These are phyloP conservation scores for Ustilago trichophora DNA, from an alignment of 1,284 basidiomycete genomes.

Conservation along the genomic window DNA sequence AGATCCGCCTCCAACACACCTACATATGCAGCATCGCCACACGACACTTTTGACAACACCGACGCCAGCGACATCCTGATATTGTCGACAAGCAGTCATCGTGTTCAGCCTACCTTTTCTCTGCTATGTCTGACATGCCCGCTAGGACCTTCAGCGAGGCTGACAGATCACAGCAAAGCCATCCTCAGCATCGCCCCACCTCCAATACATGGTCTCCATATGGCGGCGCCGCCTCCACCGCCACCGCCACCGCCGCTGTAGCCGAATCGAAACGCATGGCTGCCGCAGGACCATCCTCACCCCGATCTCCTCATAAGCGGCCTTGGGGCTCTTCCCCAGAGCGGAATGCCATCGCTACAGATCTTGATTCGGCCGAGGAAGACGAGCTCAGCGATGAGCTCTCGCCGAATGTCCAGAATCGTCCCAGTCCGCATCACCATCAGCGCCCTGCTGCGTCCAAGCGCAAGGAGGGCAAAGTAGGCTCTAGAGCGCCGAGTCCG, in stretches of 20 bases:
- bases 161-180: slow-evolving; percentile 11
- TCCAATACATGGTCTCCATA: background rate
- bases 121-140: slow-evolving; percentile 35
- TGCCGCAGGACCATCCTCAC: slow-evolving; percentile 7
- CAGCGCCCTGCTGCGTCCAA: slow-evolving; percentile 1
- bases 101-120: background rate
- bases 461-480: slow-evolving; percentile 7
- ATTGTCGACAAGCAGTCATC: slow-evolving; percentile 1
- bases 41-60: too few species aligned
- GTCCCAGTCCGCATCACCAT: too few species aligned
- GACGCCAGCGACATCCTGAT: background rate
- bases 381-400: slow-evolving; percentile 33
- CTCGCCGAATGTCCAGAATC: background rate
- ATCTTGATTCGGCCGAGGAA: slow-evolving; percentile 19
- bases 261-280: slow-evolving; percentile 3
- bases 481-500: slow-evolving; percentile 3
- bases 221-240: background rate
- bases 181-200: background rate
- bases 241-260: background rate
- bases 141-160: slow-evolving; percentile 20
- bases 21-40: too few species aligned
- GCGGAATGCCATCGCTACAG: background rate
- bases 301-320: slow-evolving; percentile 8
- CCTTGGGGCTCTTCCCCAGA: slow-evolving; percentile 9
- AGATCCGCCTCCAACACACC: too few species aligned